Percentiles rank a stretch among this genome's conserved stretches.
These are phyloP conservation scores for Aspergillus spinulosporus DNA, from an alignment of 2,329 filamentous ascomycete species.

Conservation along the genomic window DNA sequence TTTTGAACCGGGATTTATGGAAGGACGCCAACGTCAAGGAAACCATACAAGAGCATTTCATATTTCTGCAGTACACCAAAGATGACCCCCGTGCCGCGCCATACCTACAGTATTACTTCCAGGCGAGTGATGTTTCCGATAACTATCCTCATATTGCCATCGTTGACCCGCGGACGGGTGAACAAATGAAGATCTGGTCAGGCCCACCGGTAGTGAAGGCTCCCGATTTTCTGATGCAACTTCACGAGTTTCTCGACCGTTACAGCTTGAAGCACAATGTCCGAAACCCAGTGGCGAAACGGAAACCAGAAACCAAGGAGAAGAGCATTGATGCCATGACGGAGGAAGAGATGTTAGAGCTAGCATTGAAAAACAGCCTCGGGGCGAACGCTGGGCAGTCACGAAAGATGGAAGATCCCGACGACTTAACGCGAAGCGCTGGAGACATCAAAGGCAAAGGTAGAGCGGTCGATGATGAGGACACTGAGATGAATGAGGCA, in stretches of 20 bases:
- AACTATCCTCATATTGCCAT: slow-evolving; percentile 96
- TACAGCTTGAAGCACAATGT: slow-evolving; percentile 86
- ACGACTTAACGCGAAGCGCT: slow-evolving; percentile 75
- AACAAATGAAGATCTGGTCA: slow-evolving; percentile 96
- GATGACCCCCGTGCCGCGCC: slow-evolving; percentile 74
- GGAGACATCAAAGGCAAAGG: slow-evolving; percentile 47
- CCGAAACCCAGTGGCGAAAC: slow-evolving; percentile 87
- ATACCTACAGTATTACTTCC: slow-evolving; percentile 90
- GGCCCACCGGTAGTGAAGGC: slow-evolving; percentile 75
- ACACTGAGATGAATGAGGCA: slow-evolving; percentile 39
- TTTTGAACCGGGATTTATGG: slow-evolving; percentile 93
- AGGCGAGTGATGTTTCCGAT: slow-evolving; percentile 72
- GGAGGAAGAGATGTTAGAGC: slow-evolving; percentile 94
- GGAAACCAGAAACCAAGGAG: slow-evolving; percentile 69
- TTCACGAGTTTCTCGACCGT: slow-evolving; percentile 94
- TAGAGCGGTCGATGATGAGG: slow-evolving; percentile 50
- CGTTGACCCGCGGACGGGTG: slow-evolving; percentile 90
- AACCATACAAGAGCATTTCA: slow-evolving; percentile 86
- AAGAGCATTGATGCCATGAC: slow-evolving; percentile 85
- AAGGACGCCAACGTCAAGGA: slow-evolving; percentile 77
- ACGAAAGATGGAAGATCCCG: slow-evolving; percentile 71
- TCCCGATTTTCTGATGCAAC: slow-evolving; percentile 81
- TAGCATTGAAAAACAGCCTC: slow-evolving; percentile 88
- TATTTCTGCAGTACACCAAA: slow-evolving; percentile 93
- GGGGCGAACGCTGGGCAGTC: slow-evolving; percentile 51